Evolutionary conservation across 139 green algal species (phyloP), one percentile per base, ranked within the genome.

Genomic region (Chlamydomonas sp.): DNA sequence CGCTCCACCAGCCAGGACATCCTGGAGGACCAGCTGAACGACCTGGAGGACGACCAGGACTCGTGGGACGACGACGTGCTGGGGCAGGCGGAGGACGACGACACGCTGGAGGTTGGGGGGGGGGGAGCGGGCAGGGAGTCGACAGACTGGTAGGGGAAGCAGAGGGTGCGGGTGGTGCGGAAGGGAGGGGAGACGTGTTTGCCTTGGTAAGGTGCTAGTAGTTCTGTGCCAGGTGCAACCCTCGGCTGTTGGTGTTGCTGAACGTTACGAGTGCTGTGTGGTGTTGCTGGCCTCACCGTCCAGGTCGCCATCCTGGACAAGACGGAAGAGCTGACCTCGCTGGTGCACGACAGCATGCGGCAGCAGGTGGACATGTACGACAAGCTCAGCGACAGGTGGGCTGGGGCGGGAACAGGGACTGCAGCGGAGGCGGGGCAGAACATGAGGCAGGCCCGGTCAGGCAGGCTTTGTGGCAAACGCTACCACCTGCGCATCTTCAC

Each of bases 41-140:
- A 88, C 20, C 75, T 88, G 75, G 84, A 88, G 84, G 75, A 88
- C 74, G 84, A 88, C 57, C 57, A 88, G 16, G 64, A 88, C 75
- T 15, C 64, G 59, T 88, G 84, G 84, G 84, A 88, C 63, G 83
- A 88, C 58, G 83, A 88, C 63, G 82, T 49, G 18, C 57, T 4
- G 60, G 5, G 4, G 3, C 58, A 57, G 2, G 60, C 0, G 3
- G 82, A 18, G 8, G 83, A 76, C 83, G 63, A 80, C 72, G 82
- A 87, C 61, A 63, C 61, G 72, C 5, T 81, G 57, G 57, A 78
- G 84, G 84, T 78, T 31, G 0, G 71, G 49, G 5, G 15, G 71
- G 9, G 14, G 18, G 58, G 5, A 2, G 72, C 60, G 3, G n/a
- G n/a, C 9, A 2, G 5, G 5, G 5, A 2, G 4, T 61, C 60